Base-by-base conservation (phyloP, 768 basidiomycete species). In the Psilocybe sp. region DNA sequence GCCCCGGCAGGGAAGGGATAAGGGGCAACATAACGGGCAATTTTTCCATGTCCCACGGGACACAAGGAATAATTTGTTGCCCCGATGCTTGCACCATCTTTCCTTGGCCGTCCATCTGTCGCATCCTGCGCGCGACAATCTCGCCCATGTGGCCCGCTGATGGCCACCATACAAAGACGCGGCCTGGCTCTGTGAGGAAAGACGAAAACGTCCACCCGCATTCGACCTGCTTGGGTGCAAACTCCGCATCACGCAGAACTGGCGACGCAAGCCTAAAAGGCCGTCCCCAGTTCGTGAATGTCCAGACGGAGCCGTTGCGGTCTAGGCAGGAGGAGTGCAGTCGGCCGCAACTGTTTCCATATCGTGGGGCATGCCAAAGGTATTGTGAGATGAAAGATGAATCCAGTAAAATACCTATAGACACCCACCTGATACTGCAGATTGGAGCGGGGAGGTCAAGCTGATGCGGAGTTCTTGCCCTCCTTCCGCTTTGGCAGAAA, bases 131-230 rank as follows among this genome's bases (percentile, higher is more conserved):
- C 28, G 63, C 55, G 45, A 82, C 65, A 3, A 50, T 53, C 9
- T 66, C 54, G 14, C 60, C 55, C 60, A 87, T 71, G 7, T 57
- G 55, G 2, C 77, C 81, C 5, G 65, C 62, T 49, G 74, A 72
- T 2, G 87, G 89, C 83, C 85, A 92, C 81, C 84, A 90, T 3
- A 87, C 81, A 53, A 83, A 80, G 39, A 88, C 83, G 41, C 83
- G 78, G 2, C 90, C 89, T n/a, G 76, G 73, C 52, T 75, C 71
- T 8, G 85, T 87, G 58, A 96, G 81, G 28, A 85, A 71, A 11
- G 83, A 78, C n/a, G 86, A 85, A 64, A 87, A 89, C 12, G 60
- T 52, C 92, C 92, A 94, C 37, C 92, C 92, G 57, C 88, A 86
- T 62, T 85, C 86, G 33, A 91, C 76, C 63, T 88, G 88, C 18